Conservation (phyloP, 2,329 filamentous ascomycete genomes). For the Ophiocordyceps camponoti-leonardi region DNA sequence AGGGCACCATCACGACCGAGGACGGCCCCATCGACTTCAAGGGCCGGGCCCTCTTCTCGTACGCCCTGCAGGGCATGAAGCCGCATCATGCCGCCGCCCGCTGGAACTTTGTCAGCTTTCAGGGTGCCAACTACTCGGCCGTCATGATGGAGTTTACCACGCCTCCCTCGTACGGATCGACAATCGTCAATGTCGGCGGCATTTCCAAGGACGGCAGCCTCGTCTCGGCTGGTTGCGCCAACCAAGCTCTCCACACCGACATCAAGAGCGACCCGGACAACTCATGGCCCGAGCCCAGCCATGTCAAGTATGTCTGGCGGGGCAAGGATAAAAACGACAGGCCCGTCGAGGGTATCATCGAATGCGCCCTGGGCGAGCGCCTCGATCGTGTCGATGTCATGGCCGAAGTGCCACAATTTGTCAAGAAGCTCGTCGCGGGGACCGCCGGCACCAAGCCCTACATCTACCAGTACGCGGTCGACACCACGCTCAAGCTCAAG, state of each 20-base stretch:
- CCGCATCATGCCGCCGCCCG: constrained; percentile 83
- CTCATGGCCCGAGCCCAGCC: constrained; percentile 76
- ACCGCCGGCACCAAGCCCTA: constrained; percentile 90
- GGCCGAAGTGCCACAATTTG: constrained; percentile 87
- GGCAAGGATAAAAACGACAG: constrained; percentile 66
- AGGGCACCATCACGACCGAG: constrained; percentile 72
- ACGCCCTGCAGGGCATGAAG: constrained; percentile 96
- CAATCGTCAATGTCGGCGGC: constrained; percentile 65
- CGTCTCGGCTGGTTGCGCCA: constrained; percentile 50
- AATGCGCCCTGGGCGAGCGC: constrained; percentile 49
- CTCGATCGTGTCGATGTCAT: constrained; percentile 79
- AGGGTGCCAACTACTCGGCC: constrained; percentile 71
- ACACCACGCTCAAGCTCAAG: constrained; percentile 63
- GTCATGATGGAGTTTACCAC: constrained; percentile 94
- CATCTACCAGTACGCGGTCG: constrained; percentile 82
- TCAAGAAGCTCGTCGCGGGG: constrained; percentile 82
- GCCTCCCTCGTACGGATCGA: constrained; percentile 79
- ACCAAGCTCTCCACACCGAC: constrained; percentile 51
- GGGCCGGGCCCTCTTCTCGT: constrained; percentile 62
- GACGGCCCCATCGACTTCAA: constrained; percentile 68
- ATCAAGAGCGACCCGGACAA: constrained; percentile 57
- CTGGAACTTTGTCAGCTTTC: constrained; percentile 92
- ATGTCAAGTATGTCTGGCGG: constrained; percentile 59
- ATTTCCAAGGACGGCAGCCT: constrained; percentile 71
- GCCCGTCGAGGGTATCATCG: constrained; percentile 49